A percentile compares a stretch with the other conserved stretches of the same genome.
These are phyloP conservation scores for Rhypophila decipiens DNA, from an alignment of 495 filamentous ascomycete genomes.

Conservation along the genomic window DNA sequence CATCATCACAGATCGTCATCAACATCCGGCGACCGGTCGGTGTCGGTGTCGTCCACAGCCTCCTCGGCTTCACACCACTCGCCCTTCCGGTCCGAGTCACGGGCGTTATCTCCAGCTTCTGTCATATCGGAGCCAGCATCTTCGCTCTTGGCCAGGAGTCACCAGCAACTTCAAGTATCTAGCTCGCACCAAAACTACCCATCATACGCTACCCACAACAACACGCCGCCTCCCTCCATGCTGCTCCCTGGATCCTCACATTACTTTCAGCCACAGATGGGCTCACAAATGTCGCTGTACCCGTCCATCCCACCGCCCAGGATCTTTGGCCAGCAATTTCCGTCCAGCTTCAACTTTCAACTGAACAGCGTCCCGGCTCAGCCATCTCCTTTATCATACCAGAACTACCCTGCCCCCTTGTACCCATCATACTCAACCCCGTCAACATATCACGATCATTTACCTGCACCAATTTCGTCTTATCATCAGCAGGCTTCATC, in stretches of 20 bases:
- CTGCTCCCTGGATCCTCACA: conserved; percentile 11
- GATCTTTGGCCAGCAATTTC: conserved; percentile 4
- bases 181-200: background rate
- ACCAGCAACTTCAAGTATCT: conserved; percentile 6
- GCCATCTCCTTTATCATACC: conserved; percentile 10
- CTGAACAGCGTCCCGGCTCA: conserved; percentile 5
- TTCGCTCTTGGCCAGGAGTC: conserved; percentile 3
- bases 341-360: conserved; percentile 11
- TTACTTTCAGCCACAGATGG: conserved; percentile 11
- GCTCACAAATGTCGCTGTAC: conserved; percentile 11
- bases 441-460: conserved; percentile 6
- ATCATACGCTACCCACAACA: conserved; percentile 2
- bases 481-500: background rate
- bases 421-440: conserved; percentile 7
- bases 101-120: conserved; percentile 18
- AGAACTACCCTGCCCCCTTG: conserved; percentile 4
- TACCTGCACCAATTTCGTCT: background rate
- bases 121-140: conserved; percentile 1
- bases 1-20: background rate
- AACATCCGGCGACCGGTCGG: conserved; percentile 12
- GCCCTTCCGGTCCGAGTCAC: conserved; percentile 5
- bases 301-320: conserved; percentile 3
- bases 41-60: conserved; percentile 17
- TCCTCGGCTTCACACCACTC: conserved; percentile 14
- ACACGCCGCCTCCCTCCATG: background rate